Percentiles rank a stretch among this genome's conserved stretches.
Conservation (phyloP, 129 eudicot species). For the Silybum marianum region DNA sequence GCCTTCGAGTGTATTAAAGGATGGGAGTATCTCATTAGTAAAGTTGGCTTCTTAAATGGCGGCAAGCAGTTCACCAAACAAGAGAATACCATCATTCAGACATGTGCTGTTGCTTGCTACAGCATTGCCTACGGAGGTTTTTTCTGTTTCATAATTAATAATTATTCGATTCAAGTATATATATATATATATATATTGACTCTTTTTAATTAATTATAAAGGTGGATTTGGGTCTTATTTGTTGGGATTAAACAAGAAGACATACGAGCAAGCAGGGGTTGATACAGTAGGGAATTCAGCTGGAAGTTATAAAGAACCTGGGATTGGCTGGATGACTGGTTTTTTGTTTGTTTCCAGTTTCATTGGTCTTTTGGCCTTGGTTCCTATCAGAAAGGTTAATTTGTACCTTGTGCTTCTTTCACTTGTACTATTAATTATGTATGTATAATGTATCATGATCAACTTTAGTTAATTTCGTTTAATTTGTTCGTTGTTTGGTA, state of each 20-base stretch:
- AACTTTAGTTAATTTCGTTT: too few species aligned
- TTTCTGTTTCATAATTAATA: neutral
- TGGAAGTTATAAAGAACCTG: conserved; percentile 71
- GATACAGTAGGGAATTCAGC: conserved; percentile 76
- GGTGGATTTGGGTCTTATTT: conserved; percentile 92
- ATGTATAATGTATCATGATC: too few species aligned
- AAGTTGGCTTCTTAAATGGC: conserved; percentile 51
- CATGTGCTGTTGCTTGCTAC: conserved; percentile 94
- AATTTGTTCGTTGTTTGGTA: too few species aligned
- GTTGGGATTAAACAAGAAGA: conserved; percentile 64
- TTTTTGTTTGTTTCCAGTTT: conserved; percentile 72
- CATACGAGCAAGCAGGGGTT: conserved; percentile 69
- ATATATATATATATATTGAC: too few species aligned
- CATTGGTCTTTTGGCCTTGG: conserved; percentile 84
- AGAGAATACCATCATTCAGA: conserved; percentile 88
- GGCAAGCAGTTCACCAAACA: conserved; percentile 64
- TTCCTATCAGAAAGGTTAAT: conserved; percentile 85
- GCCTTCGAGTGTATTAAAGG: conserved; percentile 66
- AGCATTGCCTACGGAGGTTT: conserved; percentile 87
- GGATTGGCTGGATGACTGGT: conserved; percentile 87
- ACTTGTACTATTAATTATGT: neutral
- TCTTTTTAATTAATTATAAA: conserved; percentile 27
- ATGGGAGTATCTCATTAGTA: conserved; percentile 71
- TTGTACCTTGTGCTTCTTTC: neutral
- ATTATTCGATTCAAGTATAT: too few species aligned